These are phyloP conservation scores for Dimargaris xerosporica DNA, from an alignment of 192 early-diverging fungal species.

Conservation along the genomic window DNA sequence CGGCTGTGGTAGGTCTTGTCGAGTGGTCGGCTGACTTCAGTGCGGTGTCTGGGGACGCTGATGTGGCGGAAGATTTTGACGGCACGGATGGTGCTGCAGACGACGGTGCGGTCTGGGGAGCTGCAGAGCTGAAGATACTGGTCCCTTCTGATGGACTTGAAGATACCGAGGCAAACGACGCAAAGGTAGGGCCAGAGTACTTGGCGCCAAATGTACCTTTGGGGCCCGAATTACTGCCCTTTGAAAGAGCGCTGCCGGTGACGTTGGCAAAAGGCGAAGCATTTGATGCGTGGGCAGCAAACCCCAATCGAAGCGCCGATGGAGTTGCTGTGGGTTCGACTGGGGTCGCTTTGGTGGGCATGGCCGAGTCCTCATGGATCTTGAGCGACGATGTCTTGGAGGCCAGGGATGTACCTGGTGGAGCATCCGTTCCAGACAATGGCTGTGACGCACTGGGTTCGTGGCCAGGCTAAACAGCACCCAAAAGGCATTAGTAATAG, in stretches of 20 bases:
- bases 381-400: not conserved
- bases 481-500: too few species aligned
- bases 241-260: not conserved
- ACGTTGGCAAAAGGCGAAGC: not conserved
- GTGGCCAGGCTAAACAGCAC: too few species aligned
- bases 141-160: not conserved
- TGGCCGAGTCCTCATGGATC: not conserved
- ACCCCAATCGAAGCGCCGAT: not conserved
- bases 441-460: too few species aligned
- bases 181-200: slow-evolving; percentile 2
- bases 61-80: too few species aligned
- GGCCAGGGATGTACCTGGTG: not conserved
- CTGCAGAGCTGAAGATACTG: slow-evolving; percentile 3
- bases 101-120: not conserved
- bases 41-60: too few species aligned
- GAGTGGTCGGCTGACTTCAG: too few species aligned
- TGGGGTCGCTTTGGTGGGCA: not conserved
- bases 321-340: not conserved
- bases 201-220: not conserved
- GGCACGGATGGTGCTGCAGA: too few species aligned
- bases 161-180: slow-evolving; percentile 9
- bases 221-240: not conserved
- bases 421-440: not conserved
- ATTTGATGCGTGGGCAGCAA: not conserved
- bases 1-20: too few species aligned